These are phyloP conservation scores for Ustanciosporium gigantosporum DNA, from an alignment of 1,284 basidiomycete genomes.

Conservation along the genomic window DNA sequence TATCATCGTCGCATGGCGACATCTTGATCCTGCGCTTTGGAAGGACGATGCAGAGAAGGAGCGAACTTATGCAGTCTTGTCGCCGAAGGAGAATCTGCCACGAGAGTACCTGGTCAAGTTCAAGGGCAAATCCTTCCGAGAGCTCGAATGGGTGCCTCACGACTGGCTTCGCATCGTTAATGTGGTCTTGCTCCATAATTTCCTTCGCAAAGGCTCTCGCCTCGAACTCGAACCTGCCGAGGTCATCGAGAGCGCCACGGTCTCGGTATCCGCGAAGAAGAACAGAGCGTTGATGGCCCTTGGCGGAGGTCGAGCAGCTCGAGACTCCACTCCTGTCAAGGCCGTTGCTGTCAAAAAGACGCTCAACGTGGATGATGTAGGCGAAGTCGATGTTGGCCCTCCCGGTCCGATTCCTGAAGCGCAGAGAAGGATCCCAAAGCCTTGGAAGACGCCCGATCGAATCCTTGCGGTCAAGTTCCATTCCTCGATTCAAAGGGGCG, in stretches of 20 bases:
- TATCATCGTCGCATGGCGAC: constrained; percentile 43
- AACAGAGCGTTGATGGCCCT: constrained; percentile 18
- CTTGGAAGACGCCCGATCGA: constrained; percentile 45
- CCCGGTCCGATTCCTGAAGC: constrained; percentile 42
- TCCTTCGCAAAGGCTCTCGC: constrained; percentile 31
- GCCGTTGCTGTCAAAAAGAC: constrained; percentile 20
- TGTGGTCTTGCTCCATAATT: constrained; percentile 4
- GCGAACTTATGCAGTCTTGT: constrained; percentile 14
- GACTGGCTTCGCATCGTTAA: constrained; percentile 39
- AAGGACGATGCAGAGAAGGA: constrained; percentile 16
- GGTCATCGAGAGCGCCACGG: not conserved
- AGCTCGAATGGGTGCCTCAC: constrained; percentile 46
- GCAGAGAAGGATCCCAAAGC: constrained; percentile 32
- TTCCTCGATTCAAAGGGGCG: constrained; percentile 14
- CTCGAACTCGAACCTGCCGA: constrained; percentile 42
- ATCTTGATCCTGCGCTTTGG: constrained; percentile 18
- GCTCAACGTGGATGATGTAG: constrained; percentile 28
- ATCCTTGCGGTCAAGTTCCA: constrained; percentile 39
- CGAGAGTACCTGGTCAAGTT: constrained; percentile 54
- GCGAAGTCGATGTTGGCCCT: constrained; percentile 34
- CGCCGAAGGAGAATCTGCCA: constrained; percentile 22
- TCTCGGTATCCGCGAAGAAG: constrained; percentile 1
- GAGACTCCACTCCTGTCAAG: constrained; percentile 3
- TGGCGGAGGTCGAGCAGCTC: constrained; percentile 7
- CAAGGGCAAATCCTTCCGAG: constrained; percentile 34